A percentile compares a stretch with the other conserved stretches of the same genome.
These are phyloP conservation scores for Dryas octopetala DNA, from an alignment of 306 rosid genomes.

Conservation along the genomic window DNA sequence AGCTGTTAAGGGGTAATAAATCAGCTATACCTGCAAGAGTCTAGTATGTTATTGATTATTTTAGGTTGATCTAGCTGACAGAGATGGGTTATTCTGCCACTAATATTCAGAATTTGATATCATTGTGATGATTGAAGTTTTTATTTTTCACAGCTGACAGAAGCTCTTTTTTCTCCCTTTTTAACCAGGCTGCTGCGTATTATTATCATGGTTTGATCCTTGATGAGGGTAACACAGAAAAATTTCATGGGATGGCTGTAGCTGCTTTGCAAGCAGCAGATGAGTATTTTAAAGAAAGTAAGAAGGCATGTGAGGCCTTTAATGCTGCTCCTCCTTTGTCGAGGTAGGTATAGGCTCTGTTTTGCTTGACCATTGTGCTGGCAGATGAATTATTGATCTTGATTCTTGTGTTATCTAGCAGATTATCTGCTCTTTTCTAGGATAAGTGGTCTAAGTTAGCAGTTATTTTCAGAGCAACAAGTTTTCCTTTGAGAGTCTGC, in stretches of 20 bases:
- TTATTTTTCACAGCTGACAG: slow-evolving; percentile 15
- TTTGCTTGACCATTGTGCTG: neutral
- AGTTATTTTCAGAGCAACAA: neutral
- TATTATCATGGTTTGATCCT: slow-evolving; percentile 97
- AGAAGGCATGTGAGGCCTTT: slow-evolving; percentile 75
- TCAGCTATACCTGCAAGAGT: neutral
- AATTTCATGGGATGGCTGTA: slow-evolving; percentile 97
- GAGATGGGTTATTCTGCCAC: slow-evolving; percentile 3
- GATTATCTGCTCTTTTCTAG: neutral
- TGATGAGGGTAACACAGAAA: slow-evolving; percentile 98
- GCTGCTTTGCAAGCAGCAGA: slow-evolving; percentile 99
- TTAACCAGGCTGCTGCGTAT: slow-evolving; percentile 87
- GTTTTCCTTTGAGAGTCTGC: neutral
- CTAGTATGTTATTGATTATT: neutral
- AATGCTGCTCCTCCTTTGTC: slow-evolving; percentile 74
- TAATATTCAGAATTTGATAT: neutral
- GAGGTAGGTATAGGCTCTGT: slow-evolving; percentile 40
- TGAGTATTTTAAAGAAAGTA: slow-evolving; percentile 92
- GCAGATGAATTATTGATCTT: neutral
- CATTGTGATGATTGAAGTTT: slow-evolving; percentile 5
- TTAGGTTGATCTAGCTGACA: neutral
- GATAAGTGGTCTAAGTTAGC: neutral
- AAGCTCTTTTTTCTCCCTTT: slow-evolving; percentile 27
- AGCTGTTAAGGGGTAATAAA: neutral
- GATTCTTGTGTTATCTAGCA: neutral